phyloP scores from a whole-genome alignment of 2,329 filamentous ascomycete species.

The Trichoderma koningiopsis region DNA sequence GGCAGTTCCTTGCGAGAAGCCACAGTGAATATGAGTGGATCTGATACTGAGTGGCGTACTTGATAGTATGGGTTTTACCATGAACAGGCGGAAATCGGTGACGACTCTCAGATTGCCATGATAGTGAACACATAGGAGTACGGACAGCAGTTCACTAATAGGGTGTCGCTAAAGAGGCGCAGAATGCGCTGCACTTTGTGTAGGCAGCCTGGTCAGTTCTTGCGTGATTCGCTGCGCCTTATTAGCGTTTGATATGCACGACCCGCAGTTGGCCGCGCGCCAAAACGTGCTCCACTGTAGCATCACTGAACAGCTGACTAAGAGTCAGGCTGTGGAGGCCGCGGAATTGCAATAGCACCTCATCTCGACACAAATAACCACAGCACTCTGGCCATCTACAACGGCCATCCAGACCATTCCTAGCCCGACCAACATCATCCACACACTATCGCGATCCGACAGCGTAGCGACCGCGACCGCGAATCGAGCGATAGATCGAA shows the following conservation, averaged over 20 bases:
- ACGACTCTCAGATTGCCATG: too few relatives aligned
- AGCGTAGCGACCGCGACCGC: not conserved
- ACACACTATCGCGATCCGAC: not conserved
- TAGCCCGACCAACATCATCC: not conserved
- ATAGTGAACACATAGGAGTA: too few relatives aligned
- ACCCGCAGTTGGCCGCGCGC: not conserved
- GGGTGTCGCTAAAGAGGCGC: not conserved
- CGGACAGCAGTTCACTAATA: not conserved
- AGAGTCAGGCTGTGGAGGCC: not conserved
- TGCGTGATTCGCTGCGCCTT: not conserved
- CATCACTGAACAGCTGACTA: not conserved
- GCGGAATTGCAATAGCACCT: not conserved
- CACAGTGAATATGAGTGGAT: not conserved
- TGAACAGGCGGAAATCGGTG: not conserved
- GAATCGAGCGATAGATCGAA: not conserved
- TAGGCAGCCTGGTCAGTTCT: not conserved
- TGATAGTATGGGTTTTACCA: too few relatives aligned
- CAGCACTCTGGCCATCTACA: not conserved
- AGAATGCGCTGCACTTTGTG: not conserved
- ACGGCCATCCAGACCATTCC: not conserved
- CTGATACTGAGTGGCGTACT: not conserved
- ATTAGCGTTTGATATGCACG: not conserved
- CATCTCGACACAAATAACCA: not conserved
- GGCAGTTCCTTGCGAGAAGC: not conserved
- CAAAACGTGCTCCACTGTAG: not conserved